phyloP scores from a whole-genome alignment of 148 eudicot species.

The Camellia granthamiana region DNA sequence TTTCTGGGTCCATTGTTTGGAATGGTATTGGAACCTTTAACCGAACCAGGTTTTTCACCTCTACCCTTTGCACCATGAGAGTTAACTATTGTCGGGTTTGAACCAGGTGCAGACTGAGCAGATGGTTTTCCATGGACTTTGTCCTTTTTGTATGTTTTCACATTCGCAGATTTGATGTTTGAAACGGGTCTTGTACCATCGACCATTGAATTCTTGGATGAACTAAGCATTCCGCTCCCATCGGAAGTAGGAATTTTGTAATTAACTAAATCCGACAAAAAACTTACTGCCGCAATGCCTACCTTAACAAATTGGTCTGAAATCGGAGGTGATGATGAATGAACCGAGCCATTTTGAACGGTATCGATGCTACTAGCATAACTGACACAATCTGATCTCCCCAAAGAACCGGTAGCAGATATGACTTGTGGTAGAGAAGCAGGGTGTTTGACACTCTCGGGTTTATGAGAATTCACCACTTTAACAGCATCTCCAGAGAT shows the following conservation, averaged over 20 bases:
- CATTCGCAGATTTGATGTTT: constrained; percentile 40
- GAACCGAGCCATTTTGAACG: constrained; percentile 31
- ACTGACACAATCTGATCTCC: constrained; percentile 34
- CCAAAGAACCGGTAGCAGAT: constrained; percentile 31
- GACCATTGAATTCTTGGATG: constrained; percentile 44
- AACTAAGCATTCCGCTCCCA: constrained; percentile 45
- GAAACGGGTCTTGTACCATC: constrained; percentile 44
- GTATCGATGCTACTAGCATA: constrained; percentile 32
- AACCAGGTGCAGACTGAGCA: constrained; percentile 25
- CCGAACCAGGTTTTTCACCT: constrained; percentile 32
- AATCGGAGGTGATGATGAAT: constrained; percentile 54
- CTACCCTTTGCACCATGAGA: constrained; percentile 34
- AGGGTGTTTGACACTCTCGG: constrained; percentile 31
- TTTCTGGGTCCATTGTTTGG: constrained; percentile 23
- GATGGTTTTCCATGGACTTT: constrained; percentile 37
- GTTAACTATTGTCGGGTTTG: constrained; percentile 31
- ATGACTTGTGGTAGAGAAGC: constrained; percentile 42
- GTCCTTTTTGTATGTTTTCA: constrained; percentile 37
- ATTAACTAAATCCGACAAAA: constrained; percentile 68
- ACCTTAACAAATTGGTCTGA: constrained; percentile 73
- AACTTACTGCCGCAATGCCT: constrained; percentile 74
- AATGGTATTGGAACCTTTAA: constrained; percentile 26
- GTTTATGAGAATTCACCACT: constrained; percentile 35
- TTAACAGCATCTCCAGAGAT: constrained; percentile 42
- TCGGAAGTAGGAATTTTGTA: constrained; percentile 60